Conservation (phyloP, 2,329 filamentous ascomycete genomes). For the Escovopsis sp. region DNA sequence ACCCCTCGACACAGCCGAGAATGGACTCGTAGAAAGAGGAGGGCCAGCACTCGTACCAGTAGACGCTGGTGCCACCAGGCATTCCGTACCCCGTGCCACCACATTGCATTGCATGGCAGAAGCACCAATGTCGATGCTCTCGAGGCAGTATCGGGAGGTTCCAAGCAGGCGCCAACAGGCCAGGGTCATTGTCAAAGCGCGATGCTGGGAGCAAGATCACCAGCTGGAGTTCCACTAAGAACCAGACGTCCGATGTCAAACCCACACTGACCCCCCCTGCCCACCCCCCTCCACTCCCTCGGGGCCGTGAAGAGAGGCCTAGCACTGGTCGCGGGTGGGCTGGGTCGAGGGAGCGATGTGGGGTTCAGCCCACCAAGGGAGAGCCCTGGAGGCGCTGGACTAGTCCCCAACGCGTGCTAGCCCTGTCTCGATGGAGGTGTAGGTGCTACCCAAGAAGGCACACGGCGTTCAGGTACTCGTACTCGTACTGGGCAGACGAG, state of each 20-base stretch:
- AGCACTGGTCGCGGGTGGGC: no score
- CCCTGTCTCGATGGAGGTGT: background rate
- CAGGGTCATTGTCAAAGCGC: background rate
- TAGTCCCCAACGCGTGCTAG: background rate
- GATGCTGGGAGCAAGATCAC: constrained; percentile 3
- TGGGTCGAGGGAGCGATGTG: background rate
- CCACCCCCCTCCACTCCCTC: no score
- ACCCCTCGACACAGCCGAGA: no score
- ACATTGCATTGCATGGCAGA: constrained; percentile 4
- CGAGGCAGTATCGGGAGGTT: background rate
- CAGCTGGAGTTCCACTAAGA: constrained; percentile 4
- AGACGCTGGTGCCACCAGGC: background rate
- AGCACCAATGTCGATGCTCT: no score
- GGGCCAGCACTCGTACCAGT: no score
- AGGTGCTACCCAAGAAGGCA: background rate
- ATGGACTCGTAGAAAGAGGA: no score
- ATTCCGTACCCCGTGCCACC: background rate
- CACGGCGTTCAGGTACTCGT: no score
- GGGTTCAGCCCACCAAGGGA: constrained; percentile 5
- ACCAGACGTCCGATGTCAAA: background rate
- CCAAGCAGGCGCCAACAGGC: background rate
- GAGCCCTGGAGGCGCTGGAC: constrained; percentile 1
- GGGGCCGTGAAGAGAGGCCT: background rate
- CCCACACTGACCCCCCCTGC: no score
- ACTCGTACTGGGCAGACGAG: no score